These are phyloP conservation scores for Xylariaceae sp. DNA, from an alignment of 2,329 filamentous ascomycete genomes.

Conservation along the genomic window DNA sequence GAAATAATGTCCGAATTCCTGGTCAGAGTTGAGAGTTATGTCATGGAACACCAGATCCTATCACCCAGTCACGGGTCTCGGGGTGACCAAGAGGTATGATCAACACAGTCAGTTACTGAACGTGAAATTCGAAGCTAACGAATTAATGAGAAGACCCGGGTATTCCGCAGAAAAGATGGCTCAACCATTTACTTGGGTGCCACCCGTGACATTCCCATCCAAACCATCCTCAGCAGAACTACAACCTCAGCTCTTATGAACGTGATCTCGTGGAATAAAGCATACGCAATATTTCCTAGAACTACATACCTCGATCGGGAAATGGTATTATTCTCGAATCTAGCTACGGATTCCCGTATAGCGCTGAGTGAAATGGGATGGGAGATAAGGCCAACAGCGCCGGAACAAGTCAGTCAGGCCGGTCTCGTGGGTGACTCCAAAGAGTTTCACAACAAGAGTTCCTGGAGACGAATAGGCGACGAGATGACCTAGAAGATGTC, in stretches of 20 bases:
- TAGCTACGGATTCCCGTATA: too few species aligned
- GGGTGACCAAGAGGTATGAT: neutral
- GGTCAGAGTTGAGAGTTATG: neutral
- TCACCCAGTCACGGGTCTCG: too few species aligned
- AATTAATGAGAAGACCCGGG: too few species aligned
- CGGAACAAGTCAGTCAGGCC: too few species aligned
- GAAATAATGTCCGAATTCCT: neutral
- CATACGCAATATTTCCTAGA: neutral
- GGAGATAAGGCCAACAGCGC: too few species aligned
- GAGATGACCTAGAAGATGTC: neutral
- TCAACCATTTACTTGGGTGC: neutral
- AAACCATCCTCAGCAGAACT: too few species aligned
- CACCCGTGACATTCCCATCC: too few species aligned
- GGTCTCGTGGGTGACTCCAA: neutral
- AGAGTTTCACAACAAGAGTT: neutral
- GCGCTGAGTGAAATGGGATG: too few species aligned
- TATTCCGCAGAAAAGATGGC: neutral
- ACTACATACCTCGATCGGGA: neutral
- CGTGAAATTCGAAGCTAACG: too few species aligned
- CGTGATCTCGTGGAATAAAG: neutral
- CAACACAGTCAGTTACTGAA: too few species aligned
- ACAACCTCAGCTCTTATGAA: neutral
- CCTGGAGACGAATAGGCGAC: neutral
- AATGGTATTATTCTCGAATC: too few species aligned
- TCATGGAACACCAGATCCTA: too few species aligned